Evolutionary conservation across 352 stramenopile species (phyloP).

Genomic region (Halophytophthora polymorphica): DNA sequence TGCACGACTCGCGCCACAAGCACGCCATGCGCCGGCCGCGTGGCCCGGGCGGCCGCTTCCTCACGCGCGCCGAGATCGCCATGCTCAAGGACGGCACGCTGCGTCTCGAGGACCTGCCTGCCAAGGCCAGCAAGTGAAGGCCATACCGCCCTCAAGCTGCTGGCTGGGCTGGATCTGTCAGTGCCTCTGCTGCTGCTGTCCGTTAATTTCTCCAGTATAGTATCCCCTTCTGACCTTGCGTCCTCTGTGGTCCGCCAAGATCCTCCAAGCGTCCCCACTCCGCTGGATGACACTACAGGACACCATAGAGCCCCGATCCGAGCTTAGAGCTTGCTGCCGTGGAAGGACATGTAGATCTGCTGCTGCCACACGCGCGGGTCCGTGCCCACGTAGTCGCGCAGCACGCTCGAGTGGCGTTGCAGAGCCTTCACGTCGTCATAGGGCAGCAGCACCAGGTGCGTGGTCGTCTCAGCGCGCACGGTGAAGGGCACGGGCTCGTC

Average conservation of each 20-base stretch:
- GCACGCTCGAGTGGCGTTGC: conserved; percentile 31
- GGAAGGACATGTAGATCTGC: conserved; percentile 32
- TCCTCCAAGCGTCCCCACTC: no score
- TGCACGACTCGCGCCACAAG: conserved; percentile 75
- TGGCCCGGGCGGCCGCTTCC: conserved; percentile 68
- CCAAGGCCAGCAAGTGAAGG: conserved; percentile 32
- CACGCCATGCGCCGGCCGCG: conserved; percentile 75
- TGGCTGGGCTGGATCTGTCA: not conserved
- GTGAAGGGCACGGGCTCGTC: conserved; percentile 77
- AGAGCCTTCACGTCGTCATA: conserved; percentile 58
- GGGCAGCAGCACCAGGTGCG: conserved; percentile 64
- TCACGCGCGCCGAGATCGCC: conserved; percentile 78
- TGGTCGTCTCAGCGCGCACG: conserved; percentile 41
- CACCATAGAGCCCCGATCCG: no score
- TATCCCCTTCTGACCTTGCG: conserved; percentile 1
- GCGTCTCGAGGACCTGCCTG: conserved; percentile 54
- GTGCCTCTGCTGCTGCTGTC: not conserved
- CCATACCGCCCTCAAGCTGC: not conserved
- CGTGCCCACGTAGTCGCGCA: conserved; percentile 26
- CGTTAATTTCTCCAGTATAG: conserved; percentile 9
- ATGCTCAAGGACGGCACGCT: conserved; percentile 65
- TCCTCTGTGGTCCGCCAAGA: no score
- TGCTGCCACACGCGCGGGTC: conserved; percentile 33
- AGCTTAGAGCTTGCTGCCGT: conserved; percentile 34
- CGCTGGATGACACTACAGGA: no score